Evolutionary conservation across 1,284 basidiomycete species (phyloP), one percentile per base, ranked within the genome.

Genomic region (Ustilago shanxiensis): DNA sequence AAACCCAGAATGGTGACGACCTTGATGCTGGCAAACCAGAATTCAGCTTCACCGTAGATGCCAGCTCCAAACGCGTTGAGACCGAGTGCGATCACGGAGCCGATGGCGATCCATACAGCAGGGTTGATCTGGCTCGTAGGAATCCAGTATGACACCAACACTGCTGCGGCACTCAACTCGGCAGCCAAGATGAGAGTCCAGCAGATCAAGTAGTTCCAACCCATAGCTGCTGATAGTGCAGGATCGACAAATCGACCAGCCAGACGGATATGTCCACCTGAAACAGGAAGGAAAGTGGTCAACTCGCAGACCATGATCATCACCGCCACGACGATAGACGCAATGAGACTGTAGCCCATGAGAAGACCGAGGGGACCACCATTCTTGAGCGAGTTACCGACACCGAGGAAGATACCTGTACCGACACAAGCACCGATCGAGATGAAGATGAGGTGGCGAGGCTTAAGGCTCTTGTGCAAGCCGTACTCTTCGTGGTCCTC

Each of bases 221-320:
- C 49, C 90, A 85, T 47, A 90, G 83, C 79, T 35, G 82, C 81
- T 0, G 91, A 91, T 69, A 94, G 89, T 0, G 93, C 91, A 4
- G 91, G 90, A 79, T 92, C 90, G 28, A 93, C 91, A 82, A 93
- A 93, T 47, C 92, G 91, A 77, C 90, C 91, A 2, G 93, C 92
- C 24, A 94, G 88, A 58, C 90, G 91, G 86, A 95, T 92, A 85
- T 93, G 93, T 5, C 93, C 91, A 72, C 91, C 92, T 61, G 88
- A 76, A 69, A 89, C 87, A 57, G 87, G 86, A 35, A 92, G 88
- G 82, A 89, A 92, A 22, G 86, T 81, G 56, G 86, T 79, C 83
- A 88, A 85, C 73, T 88, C 87, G 28, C 87, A 87, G 20, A 88
- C 83, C 20, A 80, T 86, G 35, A 87, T 80, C 86, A 85, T 83